Conservation (phyloP, 2,329 filamentous ascomycete genomes). For the Phyllosticta citriasiana region DNA sequence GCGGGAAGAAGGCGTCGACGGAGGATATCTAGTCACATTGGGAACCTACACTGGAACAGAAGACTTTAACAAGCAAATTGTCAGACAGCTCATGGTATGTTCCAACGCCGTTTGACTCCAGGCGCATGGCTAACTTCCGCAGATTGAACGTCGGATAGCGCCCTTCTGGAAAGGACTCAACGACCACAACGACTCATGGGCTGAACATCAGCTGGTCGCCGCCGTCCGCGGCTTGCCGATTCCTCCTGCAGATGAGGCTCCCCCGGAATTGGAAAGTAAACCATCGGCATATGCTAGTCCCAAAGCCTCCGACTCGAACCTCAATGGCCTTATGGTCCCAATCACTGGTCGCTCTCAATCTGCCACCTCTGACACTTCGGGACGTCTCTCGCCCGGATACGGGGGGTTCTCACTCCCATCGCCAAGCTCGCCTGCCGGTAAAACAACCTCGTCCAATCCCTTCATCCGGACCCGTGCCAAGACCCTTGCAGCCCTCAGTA, state of each 20-base stretch:
- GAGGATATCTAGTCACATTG: constrained; percentile 86
- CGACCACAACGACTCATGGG: constrained; percentile 81
- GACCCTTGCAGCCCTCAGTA: constrained; percentile 73
- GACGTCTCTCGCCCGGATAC: constrained; percentile 49
- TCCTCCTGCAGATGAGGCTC: constrained; percentile 73
- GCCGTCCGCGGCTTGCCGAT: constrained; percentile 76
- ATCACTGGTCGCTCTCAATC: constrained; percentile 70
- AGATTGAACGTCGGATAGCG: constrained; percentile 88
- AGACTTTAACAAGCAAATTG: constrained; percentile 82
- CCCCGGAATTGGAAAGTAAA: constrained; percentile 48
- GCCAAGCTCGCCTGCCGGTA: constrained; percentile 42
- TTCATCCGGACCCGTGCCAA: constrained; percentile 78
- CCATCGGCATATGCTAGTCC: constrained; percentile 31
- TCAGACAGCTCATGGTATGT: constrained; percentile 80
- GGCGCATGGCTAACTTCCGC: constrained; percentile 13
- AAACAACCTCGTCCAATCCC: constrained; percentile 36
- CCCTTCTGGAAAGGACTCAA: constrained; percentile 94
- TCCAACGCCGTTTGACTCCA: background rate
- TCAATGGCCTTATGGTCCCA: constrained; percentile 68
- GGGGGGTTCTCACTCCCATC: constrained; percentile 52
- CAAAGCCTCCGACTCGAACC: constrained; percentile 46
- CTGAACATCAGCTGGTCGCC: constrained; percentile 89
- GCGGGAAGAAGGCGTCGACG: constrained; percentile 85
- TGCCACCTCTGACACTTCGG: constrained; percentile 61
- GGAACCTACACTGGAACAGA: constrained; percentile 87